Evolutionary conservation across 2,329 filamentous ascomycete genomes (phyloP), one percentile per base, ranked within the genome.

Genomic region (Teratosphaeriaceae sp.): DNA sequence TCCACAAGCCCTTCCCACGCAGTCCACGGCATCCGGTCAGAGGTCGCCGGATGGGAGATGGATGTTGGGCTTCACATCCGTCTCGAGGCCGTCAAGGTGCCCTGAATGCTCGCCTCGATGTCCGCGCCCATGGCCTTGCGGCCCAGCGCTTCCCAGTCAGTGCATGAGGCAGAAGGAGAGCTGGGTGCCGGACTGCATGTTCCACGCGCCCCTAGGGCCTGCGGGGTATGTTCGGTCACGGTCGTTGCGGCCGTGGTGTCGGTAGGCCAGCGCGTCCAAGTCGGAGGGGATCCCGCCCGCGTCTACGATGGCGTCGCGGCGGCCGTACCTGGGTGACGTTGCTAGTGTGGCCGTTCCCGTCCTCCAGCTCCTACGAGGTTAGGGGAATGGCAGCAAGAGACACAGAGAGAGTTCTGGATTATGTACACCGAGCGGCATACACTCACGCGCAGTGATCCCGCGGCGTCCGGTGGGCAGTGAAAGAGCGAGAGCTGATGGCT

Each of bases 301-400:
- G 2, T 45, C 56, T 3, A 60, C 37, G 2, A 62, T 39, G 3
- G 52, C 49, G 42, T 62, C 59, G 26, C 40, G 46, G 3, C 59
- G 49, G 9, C 46, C 42, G 16, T 52, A 36, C 54, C 61, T 58
- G 0, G 57, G 53, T 20, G 58, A 59, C 1, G 56, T 59, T n/a
- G 12, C 58, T 59, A 3, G 65, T 62, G 40, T 69, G 56, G 46
- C 51, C 50, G 30, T 54, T 33, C 18, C 36, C 44, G 21, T 41
- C 40, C 16, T 47, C 19, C 21, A 47, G 8, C 5, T 40, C n/a
- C 35, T 22, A 15, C 11, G 19, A 23, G 21, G 29, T 19, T 27
- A 50, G 46, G 8, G 54, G n/a, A n/a, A n/a, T n/a, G n/a, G n/a
- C n/a, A n/a, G n/a, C n/a, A n/a, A n/a, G n/a, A n/a, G n/a, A n/a